A percentile compares a stretch with the other conserved stretches of the same genome.
Conservation (phyloP, 192 early-diverging fungal species). For the Rhizoclosmatium globosum region DNA sequence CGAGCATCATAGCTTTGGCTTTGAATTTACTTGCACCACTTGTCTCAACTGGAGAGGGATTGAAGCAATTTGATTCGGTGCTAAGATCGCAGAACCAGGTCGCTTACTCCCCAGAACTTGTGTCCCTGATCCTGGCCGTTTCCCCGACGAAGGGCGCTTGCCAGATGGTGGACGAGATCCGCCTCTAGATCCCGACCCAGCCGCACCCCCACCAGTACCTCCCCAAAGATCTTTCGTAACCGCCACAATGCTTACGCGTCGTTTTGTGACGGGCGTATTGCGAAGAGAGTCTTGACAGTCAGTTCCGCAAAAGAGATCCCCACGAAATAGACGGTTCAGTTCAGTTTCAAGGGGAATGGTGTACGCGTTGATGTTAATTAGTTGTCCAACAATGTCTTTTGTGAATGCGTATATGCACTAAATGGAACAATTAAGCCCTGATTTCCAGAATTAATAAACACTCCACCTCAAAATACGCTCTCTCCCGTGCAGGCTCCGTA, state of each 20-base stretch:
- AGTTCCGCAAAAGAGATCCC: slow-evolving; percentile 46
- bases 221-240: slow-evolving; percentile 24
- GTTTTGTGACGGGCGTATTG: not conserved
- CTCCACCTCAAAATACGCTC: slow-evolving; percentile 57
- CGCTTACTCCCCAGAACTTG: not conserved
- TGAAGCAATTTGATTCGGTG: not conserved
- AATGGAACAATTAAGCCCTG: not conserved
- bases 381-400: slow-evolving; percentile 40
- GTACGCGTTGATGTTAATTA: slow-evolving; percentile 40
- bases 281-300: slow-evolving; percentile 20
- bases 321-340: slow-evolving; percentile 58
- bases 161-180: not conserved
- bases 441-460: slow-evolving; percentile 2
- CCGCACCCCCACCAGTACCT: not conserved
- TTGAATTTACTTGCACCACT: slow-evolving; percentile 2
- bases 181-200: not conserved
- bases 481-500: slow-evolving; percentile 54
- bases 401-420: slow-evolving; percentile 56
- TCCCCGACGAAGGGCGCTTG: not conserved
- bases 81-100: not conserved
- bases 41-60: not conserved
- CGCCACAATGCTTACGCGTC: not conserved
- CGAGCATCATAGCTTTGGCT: slow-evolving; percentile 2
- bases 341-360: slow-evolving; percentile 42
- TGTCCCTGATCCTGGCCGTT: not conserved